Percentiles rank a stretch among this genome's conserved stretches.
Evolutionary conservation across 495 filamentous ascomycete species (phyloP).

Genomic region (Talaromyces stipitatus): DNA sequence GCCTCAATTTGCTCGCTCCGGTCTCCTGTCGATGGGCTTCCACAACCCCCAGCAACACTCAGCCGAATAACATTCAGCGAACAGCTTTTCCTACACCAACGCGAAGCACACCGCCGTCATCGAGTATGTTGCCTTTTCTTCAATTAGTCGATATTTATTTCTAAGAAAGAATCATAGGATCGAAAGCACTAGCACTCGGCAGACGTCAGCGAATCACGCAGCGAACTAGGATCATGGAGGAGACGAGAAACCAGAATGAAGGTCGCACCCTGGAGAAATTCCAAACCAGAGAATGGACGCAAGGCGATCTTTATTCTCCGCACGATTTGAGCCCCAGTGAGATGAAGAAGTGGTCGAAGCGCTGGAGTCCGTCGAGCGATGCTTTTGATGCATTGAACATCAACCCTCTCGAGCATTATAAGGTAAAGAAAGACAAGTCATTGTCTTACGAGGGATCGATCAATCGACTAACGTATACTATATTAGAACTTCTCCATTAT

Average conservation of each 20-base stretch:
- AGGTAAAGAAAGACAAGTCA: constrained; percentile 51
- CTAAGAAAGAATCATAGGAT: constrained; percentile 5
- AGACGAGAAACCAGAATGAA: constrained; percentile 31
- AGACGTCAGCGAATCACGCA: constrained; percentile 13
- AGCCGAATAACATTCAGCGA: background rate
- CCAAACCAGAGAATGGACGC: constrained; percentile 50
- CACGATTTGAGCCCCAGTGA: constrained; percentile 73
- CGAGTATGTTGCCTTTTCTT: background rate
- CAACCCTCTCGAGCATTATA: constrained; percentile 77
- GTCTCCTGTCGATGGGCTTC: constrained; percentile 32
- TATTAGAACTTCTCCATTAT: constrained; percentile 88
- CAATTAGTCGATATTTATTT: background rate
- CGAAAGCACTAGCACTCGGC: constrained; percentile 10
- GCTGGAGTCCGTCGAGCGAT: constrained; percentile 47
- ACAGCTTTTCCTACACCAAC: background rate
- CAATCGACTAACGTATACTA: background rate
- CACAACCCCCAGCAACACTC: constrained; percentile 10
- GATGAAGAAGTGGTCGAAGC: constrained; percentile 59
- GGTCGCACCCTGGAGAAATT: constrained; percentile 30
- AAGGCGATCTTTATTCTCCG: constrained; percentile 83
- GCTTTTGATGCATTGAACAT: constrained; percentile 74
- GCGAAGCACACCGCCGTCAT: background rate
- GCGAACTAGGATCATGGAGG: constrained; percentile 23
- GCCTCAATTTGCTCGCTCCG: background rate
- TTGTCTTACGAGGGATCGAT: background rate